phyloP scores from a whole-genome alignment of 495 filamentous ascomycete genomes.

The Talaromyces stipitatus region DNA sequence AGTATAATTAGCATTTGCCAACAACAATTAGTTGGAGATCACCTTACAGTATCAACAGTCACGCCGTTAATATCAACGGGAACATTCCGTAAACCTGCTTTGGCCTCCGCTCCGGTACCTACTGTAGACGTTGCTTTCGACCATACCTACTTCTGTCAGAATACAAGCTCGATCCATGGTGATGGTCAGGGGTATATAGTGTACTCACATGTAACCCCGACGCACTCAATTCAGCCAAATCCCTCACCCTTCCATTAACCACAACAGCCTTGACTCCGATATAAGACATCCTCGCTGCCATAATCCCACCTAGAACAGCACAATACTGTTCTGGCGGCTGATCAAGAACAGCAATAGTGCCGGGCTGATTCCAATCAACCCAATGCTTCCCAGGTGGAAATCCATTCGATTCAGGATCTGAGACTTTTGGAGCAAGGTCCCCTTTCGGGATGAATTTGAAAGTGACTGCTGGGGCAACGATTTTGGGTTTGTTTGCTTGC shows the following conservation, averaged over 20 bases:
- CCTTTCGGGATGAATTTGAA: slow-evolving; percentile 53
- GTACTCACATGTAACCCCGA: slow-evolving; percentile 41
- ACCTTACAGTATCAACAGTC: slow-evolving; percentile 37
- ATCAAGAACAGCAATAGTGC: slow-evolving; percentile 49
- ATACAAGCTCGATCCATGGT: not conserved
- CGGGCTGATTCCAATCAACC: slow-evolving; percentile 47
- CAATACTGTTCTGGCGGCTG: slow-evolving; percentile 53
- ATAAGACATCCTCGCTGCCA: slow-evolving; percentile 53
- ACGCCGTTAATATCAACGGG: slow-evolving; percentile 42
- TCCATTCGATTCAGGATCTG: slow-evolving; percentile 16
- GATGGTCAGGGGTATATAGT: too few relatives aligned
- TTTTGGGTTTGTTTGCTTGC: slow-evolving; percentile 25
- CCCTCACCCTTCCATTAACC: slow-evolving; percentile 55
- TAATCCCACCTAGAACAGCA: slow-evolving; percentile 61
- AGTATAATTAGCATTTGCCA: not conserved
- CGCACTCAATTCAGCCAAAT: slow-evolving; percentile 44
- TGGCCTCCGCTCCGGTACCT: slow-evolving; percentile 52
- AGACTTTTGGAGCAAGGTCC: slow-evolving; percentile 15
- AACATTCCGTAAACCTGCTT: slow-evolving; percentile 46
- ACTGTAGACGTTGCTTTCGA: slow-evolving; percentile 48
- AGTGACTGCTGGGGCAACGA: slow-evolving; percentile 54
- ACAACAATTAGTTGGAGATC: not conserved
- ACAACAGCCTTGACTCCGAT: slow-evolving; percentile 48
- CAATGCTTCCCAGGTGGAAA: slow-evolving; percentile 46
- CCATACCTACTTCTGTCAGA: slow-evolving; percentile 39